phyloP scores from a whole-genome alignment of 2,329 filamentous ascomycete genomes.

The Endoconidiophora laricicola region DNA sequence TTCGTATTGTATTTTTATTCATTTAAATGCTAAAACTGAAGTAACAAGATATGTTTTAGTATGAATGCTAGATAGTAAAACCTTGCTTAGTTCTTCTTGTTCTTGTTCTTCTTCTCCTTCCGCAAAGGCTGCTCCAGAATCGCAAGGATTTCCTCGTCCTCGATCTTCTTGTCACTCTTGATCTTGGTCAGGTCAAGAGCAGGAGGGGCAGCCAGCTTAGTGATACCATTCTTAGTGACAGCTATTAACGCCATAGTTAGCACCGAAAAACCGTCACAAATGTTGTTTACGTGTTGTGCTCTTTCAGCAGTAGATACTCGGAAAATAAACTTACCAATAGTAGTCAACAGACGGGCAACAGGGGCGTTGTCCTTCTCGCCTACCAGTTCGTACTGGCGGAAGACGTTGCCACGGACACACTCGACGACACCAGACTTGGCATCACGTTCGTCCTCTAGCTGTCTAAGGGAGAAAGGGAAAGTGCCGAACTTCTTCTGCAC shows the following conservation, averaged over 20 bases:
- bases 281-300: background rate
- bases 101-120: conserved; percentile 83
- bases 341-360: conserved; percentile 77
- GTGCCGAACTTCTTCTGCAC: conserved; percentile 93
- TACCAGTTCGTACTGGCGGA: conserved; percentile 91
- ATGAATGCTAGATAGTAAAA: background rate
- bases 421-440: conserved; percentile 93
- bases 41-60: background rate
- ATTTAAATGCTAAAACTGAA: conserved; percentile 1
- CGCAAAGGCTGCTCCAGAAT: conserved; percentile 83
- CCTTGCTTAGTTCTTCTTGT: conserved; percentile 33
- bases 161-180: conserved; percentile 96
- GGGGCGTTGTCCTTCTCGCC: conserved; percentile 80
- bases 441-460: conserved; percentile 89
- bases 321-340: conserved; percentile 54
- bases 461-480: conserved; percentile 94
- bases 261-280: background rate
- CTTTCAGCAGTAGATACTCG: background rate
- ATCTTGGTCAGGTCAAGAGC: conserved; percentile 62
- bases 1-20: conserved; percentile 7
- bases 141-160: conserved; percentile 86
- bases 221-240: conserved; percentile 94
- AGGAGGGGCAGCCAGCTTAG: conserved; percentile 64
- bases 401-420: conserved; percentile 80
- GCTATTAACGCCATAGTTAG: conserved; percentile 32